phyloP scores from a whole-genome alignment of 2,329 filamentous ascomycete genomes.

The Neofusicoccum cordaticola region DNA sequence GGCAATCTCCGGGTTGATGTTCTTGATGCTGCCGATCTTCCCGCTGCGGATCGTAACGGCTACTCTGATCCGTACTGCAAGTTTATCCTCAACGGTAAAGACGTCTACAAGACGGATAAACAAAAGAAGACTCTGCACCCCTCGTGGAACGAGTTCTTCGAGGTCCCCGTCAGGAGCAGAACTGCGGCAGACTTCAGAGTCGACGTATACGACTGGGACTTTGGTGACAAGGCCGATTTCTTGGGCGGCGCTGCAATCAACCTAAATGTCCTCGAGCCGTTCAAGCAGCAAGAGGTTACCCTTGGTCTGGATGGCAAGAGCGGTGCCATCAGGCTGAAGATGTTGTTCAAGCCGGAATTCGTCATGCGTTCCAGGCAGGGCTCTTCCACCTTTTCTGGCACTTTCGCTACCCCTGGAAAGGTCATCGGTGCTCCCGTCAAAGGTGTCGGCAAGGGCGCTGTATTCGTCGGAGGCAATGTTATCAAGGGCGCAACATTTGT shows the following conservation, averaged over 20 bases:
- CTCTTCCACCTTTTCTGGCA: slow-evolving; percentile 88
- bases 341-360: slow-evolving; percentile 92
- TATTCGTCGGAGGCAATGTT: slow-evolving; percentile 71
- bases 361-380: slow-evolving; percentile 83
- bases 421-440: slow-evolving; percentile 96
- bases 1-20: slow-evolving; percentile 92
- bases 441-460: slow-evolving; percentile 74
- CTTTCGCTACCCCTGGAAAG: slow-evolving; percentile 81
- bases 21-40: slow-evolving; percentile 81
- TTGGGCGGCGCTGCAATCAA: slow-evolving; percentile 76
- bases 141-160: slow-evolving; percentile 95
- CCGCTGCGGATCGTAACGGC: slow-evolving; percentile 90
- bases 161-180: slow-evolving; percentile 75
- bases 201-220: slow-evolving; percentile 92
- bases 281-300: slow-evolving; percentile 71
- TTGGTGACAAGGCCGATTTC: slow-evolving; percentile 90
- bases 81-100: slow-evolving; percentile 84
- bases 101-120: slow-evolving; percentile 91
- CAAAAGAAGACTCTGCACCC: slow-evolving; percentile 97
- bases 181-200: slow-evolving; percentile 80
- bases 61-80: slow-evolving; percentile 97
- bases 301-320: slow-evolving; percentile 85
- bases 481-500: slow-evolving; percentile 89
- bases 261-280: slow-evolving; percentile 78
- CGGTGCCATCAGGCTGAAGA: slow-evolving; percentile 73